Base-by-base conservation (phyloP, 75 land plant genomes). In the Pseudotsuga menziesii region DNA sequence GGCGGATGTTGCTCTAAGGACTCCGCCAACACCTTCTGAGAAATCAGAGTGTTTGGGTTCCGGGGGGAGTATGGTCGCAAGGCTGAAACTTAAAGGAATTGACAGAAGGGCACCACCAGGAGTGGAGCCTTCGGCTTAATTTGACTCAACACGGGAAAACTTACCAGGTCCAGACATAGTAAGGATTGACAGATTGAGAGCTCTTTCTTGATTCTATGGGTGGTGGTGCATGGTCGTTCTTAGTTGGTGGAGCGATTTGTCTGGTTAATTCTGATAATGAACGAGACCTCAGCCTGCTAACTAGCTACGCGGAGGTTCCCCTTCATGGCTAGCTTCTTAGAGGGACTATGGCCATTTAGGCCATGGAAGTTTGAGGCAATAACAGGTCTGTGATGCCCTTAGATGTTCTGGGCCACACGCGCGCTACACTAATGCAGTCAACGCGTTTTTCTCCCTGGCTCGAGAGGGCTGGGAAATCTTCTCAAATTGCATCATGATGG, bases 211-310 rank as follows among this genome's bases (percentile, higher is more conserved):
- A 85, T 85, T 85, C 87, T 85, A 82, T 85, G 83, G 87, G 83
- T 82, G 87, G 87, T 85, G 87, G 87, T 85, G 81, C 84, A 85
- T 85, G 87, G 83, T 25, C 77, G 81, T 85, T 85, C 83, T 82
- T 85, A 85, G 81, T 85, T 85, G 83, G 85, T 81, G 91, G 94
- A 91, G 89, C 85, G 86, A 92, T 89, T 92, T 92, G 92, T 90
- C 87, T 84, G 89, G 94, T 90, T 92, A 89, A 92, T 88, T 92
- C 85, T 80, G 89, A 81, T 93, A 90, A 92, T 86, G 87, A 92
- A 90, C 89, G 92, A 92, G 95, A 92, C 95, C 95, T 92, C 95
- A 88, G 88, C 92, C 85, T 88, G 87, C 89, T 92, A 91, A 89
- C 91, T 89, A 88, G 87, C 92, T 85, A 90, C 58, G 82, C 27